A percentile compares a stretch with the other conserved stretches of the same genome.
phyloP scores from a whole-genome alignment of 495 filamentous ascomycete species.

The Thozetella sp. region DNA sequence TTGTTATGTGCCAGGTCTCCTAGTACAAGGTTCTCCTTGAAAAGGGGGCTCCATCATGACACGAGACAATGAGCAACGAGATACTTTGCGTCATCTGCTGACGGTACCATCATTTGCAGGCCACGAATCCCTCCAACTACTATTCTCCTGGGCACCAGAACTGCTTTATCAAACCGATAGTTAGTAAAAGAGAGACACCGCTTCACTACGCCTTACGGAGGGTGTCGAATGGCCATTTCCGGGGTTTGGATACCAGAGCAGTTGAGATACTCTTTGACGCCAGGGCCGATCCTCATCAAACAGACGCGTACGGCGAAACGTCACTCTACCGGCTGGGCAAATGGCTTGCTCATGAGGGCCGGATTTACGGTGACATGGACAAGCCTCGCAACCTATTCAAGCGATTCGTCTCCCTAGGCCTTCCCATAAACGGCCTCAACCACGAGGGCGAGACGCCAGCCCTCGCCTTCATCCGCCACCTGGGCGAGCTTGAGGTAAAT shows the following conservation, averaged over 20 bases:
- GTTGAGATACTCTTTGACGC: not conserved
- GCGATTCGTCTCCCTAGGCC: not conserved
- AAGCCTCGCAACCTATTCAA: not conserved
- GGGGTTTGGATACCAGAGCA: not conserved
- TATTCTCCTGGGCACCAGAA: not conserved
- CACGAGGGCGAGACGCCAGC: not conserved
- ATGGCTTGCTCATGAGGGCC: not conserved
- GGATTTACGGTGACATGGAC: not conserved
- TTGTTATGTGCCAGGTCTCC: too few relatives aligned
- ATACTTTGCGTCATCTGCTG: not conserved
- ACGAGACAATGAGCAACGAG: not conserved
- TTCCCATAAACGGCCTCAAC: not conserved
- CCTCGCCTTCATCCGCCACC: not conserved
- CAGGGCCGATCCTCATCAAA: not conserved
- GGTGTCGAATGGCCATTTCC: not conserved
- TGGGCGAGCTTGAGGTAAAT: not conserved
- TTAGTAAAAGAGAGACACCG: not conserved
- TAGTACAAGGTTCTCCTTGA: slow-evolving; percentile 9
- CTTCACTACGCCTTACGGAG: not conserved
- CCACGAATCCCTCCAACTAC: not conserved
- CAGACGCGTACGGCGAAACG: not conserved
- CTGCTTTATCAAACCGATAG: not conserved
- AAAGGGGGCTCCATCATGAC: not conserved
- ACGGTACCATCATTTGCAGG: not conserved
- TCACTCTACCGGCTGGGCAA: not conserved